These are phyloP conservation scores for Eragrostis tef DNA, from an alignment of 202 grass and related monocot species.

Conservation along the genomic window DNA sequence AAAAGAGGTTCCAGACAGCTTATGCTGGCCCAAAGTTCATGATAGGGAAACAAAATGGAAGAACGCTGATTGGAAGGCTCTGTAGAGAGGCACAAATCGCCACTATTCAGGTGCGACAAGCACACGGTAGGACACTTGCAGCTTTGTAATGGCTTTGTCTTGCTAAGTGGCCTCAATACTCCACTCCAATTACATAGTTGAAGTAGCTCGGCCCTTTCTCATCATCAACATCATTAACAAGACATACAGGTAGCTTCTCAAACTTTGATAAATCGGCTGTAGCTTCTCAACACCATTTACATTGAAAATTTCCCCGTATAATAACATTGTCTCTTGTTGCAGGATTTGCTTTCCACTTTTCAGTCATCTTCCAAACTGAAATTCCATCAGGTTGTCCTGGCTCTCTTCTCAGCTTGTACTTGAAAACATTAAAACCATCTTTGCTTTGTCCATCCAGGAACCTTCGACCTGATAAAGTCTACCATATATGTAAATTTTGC, in stretches of 20 bases:
- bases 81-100: no score
- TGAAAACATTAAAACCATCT: constrained; percentile 68
- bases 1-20: no score
- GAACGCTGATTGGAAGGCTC: no score
- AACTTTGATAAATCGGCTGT: constrained; percentile 14
- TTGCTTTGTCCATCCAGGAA: no score
- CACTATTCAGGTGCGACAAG: constrained; percentile 59
- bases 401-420: constrained; percentile 71
- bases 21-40: no score
- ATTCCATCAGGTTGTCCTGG: constrained; percentile 67
- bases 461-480: no score
- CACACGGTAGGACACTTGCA: constrained; percentile 70
- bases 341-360: constrained; percentile 80
- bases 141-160: constrained; percentile 41
- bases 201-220: constrained; percentile 54
- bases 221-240: constrained; percentile 72
- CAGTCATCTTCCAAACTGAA: constrained; percentile 75
- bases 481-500: no score
- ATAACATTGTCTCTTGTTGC: constrained; percentile 54
- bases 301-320: no score
- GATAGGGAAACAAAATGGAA: no score
- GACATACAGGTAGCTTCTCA: constrained; percentile 67
- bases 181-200: constrained; percentile 46
- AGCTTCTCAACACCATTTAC: no score
- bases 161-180: constrained; percentile 35